Conservation (phyloP, 352 stramenopile genomes). For the Phytophthora capsici region DNA sequence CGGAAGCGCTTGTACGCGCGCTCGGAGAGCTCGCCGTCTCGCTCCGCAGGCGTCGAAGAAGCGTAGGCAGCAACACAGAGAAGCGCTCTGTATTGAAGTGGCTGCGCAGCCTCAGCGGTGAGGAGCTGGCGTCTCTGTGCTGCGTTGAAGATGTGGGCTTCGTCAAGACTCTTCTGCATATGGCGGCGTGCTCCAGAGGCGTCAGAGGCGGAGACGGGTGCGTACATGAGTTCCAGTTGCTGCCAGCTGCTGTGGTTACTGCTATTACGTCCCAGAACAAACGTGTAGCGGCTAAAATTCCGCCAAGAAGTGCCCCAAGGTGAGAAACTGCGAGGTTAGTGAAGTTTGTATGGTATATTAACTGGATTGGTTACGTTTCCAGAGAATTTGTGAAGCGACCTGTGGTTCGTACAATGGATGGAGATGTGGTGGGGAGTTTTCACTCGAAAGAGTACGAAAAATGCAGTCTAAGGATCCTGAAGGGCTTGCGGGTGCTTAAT, state of each 20-base stretch:
- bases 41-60: conserved; percentile 26
- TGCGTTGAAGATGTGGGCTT: conserved; percentile 71
- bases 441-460: conserved; percentile 55
- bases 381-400: conserved; percentile 71
- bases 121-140: conserved; percentile 67
- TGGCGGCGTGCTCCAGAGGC: conserved; percentile 44
- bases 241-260: conserved; percentile 18
- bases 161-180: conserved; percentile 82
- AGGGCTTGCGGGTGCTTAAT: conserved; percentile 62
- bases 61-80: conserved; percentile 18
- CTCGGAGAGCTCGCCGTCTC: conserved; percentile 70
- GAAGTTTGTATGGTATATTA: background rate
- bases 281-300: conserved; percentile 10
- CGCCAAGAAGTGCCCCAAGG: conserved; percentile 20
- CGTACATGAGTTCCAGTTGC: conserved; percentile 66
- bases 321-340: conserved; percentile 9
- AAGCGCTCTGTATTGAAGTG: conserved; percentile 57
- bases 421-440: conserved; percentile 61
- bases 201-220: conserved; percentile 3
- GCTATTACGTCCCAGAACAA: conserved; percentile 13
- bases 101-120: conserved; percentile 44
- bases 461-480: conserved; percentile 41
- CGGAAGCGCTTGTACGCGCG: conserved; percentile 48
- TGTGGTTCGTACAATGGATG: conserved; percentile 50
- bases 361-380: conserved; percentile 10